A percentile compares a stretch with the other conserved stretches of the same genome.
Evolutionary conservation across 768 basidiomycete genomes (phyloP).

Genomic region (Atractiella rhizophila): DNA sequence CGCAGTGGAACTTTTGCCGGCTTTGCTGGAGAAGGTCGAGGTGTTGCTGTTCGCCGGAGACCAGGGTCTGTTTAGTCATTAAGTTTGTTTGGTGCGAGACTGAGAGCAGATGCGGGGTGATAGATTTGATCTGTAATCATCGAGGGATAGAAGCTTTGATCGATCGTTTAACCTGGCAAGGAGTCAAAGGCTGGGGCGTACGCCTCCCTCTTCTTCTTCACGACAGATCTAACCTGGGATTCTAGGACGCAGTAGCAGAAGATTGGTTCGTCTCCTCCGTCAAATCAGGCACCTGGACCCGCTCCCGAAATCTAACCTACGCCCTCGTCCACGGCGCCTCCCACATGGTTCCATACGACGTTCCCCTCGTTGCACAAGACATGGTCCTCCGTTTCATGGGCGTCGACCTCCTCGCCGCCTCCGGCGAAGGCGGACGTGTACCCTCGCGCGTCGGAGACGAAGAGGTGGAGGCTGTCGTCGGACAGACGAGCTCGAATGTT

Average conservation of each 20-base stretch:
- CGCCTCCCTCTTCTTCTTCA: conserved; percentile 14
- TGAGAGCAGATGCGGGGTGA: conserved; percentile 54
- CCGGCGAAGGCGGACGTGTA: conserved; percentile 54
- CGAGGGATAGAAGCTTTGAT: no score
- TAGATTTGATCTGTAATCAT: no score
- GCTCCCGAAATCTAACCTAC: conserved; percentile 71
- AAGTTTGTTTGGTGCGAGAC: conserved; percentile 80
- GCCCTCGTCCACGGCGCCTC: conserved; percentile 82
- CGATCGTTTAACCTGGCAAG: conserved; percentile 22
- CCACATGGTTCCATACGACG: conserved; percentile 66
- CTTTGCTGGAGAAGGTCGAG: conserved; percentile 40
- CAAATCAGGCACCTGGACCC: conserved; percentile 73
- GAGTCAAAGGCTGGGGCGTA: conserved; percentile 44
- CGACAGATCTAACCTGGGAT: not conserved
- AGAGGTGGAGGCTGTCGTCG: conserved; percentile 27
- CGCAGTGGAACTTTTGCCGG: conserved; percentile 48
- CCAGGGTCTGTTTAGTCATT: conserved; percentile 90
- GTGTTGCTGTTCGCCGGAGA: conserved; percentile 85
- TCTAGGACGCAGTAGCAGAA: conserved; percentile 18
- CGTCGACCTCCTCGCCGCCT: conserved; percentile 55
- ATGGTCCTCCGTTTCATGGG: conserved; percentile 98
- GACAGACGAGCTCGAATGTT: conserved; percentile 15
- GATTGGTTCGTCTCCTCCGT: conserved; percentile 38
- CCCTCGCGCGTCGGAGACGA: conserved; percentile 53
- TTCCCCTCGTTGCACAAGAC: conserved; percentile 69